Evolutionary conservation across 495 filamentous ascomycete species (phyloP).

Genomic region (Pseudomonodictys pantanalensis): DNA sequence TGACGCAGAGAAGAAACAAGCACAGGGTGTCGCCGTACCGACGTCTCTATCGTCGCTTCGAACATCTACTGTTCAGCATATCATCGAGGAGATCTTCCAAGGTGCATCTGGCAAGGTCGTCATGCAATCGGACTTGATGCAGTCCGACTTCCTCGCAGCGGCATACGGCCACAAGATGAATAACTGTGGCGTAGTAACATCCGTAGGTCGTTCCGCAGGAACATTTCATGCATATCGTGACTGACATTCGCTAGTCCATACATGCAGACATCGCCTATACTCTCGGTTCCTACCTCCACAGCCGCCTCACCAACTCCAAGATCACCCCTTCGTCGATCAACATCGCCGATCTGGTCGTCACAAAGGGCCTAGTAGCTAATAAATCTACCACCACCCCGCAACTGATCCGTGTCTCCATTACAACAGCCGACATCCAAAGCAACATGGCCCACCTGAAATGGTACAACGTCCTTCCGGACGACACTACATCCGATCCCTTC

Average conservation of each 20-base stretch:
- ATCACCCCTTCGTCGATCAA: too few species aligned
- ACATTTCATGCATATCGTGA: not conserved
- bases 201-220: constrained; percentile 37
- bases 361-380: constrained; percentile 34
- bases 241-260: not conserved
- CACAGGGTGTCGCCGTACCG: not conserved
- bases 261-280: constrained; percentile 11
- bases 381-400: constrained; percentile 37
- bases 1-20: not conserved
- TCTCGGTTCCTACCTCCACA: constrained; percentile 35
- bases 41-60: not conserved
- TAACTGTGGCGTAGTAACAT: constrained; percentile 40
- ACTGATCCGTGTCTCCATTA: constrained; percentile 38
- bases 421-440: constrained; percentile 32
- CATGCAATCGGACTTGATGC: constrained; percentile 40
- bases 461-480: constrained; percentile 28
- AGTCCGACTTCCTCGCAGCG: constrained; percentile 38
- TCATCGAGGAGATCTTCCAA: constrained; percentile 34
- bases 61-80: constrained; percentile 25
- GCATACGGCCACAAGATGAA: constrained; percentile 46
- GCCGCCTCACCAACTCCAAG: too few species aligned
- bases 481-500: not conserved
- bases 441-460: constrained; percentile 36
- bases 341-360: constrained; percentile 33
- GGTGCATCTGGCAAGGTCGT: constrained; percentile 25